Percentiles rank a stretch among this genome's conserved stretches.
phyloP scores from a whole-genome alignment of 371 early-diverging fungal species.

The Actinomucor elegans region DNA sequence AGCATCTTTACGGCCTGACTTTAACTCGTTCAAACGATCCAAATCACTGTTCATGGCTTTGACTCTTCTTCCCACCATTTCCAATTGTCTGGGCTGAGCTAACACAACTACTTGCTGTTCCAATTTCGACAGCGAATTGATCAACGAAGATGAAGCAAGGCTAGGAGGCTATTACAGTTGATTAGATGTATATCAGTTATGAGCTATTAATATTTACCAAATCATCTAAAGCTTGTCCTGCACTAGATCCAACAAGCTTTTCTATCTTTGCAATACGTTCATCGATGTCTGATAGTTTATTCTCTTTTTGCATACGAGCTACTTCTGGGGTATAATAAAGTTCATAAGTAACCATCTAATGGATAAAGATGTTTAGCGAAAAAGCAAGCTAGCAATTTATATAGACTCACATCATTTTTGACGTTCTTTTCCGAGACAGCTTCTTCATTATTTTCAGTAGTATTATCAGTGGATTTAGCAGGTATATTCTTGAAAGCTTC shows the following conservation, averaged over 20 bases:
- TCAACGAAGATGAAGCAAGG: slow-evolving; percentile 48
- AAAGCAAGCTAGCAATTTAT: not conserved
- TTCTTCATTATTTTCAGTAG: slow-evolving; percentile 18
- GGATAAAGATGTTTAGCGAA: too few species aligned
- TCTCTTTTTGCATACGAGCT: slow-evolving; percentile 56
- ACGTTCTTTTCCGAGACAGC: slow-evolving; percentile 24
- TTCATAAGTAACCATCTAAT: slow-evolving; percentile 76
- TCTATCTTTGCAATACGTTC: slow-evolving; percentile 81
- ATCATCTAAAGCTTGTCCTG: slow-evolving; percentile 56
- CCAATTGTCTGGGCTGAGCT: slow-evolving; percentile 79
- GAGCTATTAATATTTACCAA: slow-evolving; percentile 45
- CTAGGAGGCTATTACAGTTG: slow-evolving; percentile 29
- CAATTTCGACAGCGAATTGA: slow-evolving; percentile 71
- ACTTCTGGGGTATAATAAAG: slow-evolving; percentile 75
- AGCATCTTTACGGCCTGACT: slow-evolving; percentile 51
- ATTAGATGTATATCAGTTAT: not conserved
- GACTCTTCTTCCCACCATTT: slow-evolving; percentile 70
- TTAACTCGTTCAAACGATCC: slow-evolving; percentile 74
- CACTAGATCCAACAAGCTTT: slow-evolving; percentile 71
- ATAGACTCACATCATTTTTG: slow-evolving; percentile 38
- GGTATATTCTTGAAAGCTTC: slow-evolving; percentile 55
- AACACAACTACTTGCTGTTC: slow-evolving; percentile 80
- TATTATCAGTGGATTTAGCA: slow-evolving; percentile 4
- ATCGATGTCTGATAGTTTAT: slow-evolving; percentile 71
- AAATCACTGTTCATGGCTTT: slow-evolving; percentile 71